phyloP scores from a whole-genome alignment of 2,329 filamentous ascomycete genomes.

The Fonsecaea monophora region DNA sequence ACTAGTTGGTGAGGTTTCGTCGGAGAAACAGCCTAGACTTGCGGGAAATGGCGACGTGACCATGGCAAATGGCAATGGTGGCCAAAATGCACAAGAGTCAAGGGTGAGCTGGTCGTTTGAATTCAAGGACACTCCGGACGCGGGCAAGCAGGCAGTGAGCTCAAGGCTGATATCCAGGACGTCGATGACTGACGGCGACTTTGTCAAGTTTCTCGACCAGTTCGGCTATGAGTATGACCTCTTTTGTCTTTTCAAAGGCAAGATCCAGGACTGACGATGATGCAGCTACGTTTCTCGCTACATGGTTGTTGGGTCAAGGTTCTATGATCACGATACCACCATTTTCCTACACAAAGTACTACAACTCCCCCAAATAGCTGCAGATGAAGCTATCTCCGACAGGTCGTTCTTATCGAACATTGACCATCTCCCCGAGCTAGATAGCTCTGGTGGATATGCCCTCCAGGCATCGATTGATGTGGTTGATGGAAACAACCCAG shows the following conservation, averaged over 20 bases:
- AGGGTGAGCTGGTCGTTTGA: conserved; percentile 51
- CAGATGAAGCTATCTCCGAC: conserved; percentile 40
- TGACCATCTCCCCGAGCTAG: conserved; percentile 57
- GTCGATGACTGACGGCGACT: conserved; percentile 57
- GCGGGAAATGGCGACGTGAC: conserved; percentile 23
- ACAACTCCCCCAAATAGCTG: conserved; percentile 50
- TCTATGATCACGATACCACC: conserved; percentile 64
- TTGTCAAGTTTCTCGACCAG: conserved; percentile 58
- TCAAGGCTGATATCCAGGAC: conserved; percentile 60
- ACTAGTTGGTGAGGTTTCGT: conserved; percentile 53
- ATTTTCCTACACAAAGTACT: conserved; percentile 64
- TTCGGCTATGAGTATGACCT: conserved; percentile 60
- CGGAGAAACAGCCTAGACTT: neutral
- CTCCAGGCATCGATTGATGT: conserved; percentile 65
- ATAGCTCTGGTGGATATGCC: conserved; percentile 64
- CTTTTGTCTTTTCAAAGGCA: neutral
- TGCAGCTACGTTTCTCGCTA: conserved; percentile 64
- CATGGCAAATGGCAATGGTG: conserved; percentile 24
- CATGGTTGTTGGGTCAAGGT: conserved; percentile 62
- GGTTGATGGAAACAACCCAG: conserved; percentile 59
- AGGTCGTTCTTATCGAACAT: conserved; percentile 45
- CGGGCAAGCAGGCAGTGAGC: conserved; percentile 60
- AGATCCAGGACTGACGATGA: conserved; percentile 22
- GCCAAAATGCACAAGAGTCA: conserved; percentile 4
- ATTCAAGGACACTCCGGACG: conserved; percentile 58